phyloP scores from a whole-genome alignment of 176 grass and related monocot species.

The Hyparrhenia diplandra region DNA sequence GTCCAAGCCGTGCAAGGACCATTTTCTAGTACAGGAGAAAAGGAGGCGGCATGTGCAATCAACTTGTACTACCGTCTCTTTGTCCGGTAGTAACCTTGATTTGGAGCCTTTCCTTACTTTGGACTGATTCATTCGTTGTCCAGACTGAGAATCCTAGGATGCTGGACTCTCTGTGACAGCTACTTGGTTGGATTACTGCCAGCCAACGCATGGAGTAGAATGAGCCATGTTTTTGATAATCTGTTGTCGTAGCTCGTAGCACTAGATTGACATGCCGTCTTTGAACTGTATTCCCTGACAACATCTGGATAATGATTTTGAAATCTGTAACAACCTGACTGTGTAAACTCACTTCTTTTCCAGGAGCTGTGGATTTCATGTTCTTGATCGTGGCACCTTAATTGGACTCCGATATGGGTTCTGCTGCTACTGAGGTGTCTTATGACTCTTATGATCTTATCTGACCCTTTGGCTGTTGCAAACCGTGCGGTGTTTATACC shows the following conservation, averaged over 20 bases:
- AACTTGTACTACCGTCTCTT: neutral
- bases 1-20: too few relatives aligned
- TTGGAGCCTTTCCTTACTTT: neutral
- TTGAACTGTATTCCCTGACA: neutral
- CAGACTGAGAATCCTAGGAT: neutral
- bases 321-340: neutral
- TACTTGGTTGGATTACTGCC: neutral
- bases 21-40: neutral
- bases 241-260: neutral
- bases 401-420: conserved; percentile 25
- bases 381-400: neutral
- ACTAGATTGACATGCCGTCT: neutral
- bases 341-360: neutral
- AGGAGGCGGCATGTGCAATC: neutral
- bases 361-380: neutral
- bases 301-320: neutral
- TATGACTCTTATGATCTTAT: too few relatives aligned
- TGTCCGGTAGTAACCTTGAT: neutral
- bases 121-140: neutral
- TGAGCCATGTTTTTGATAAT: neutral
- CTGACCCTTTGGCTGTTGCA: neutral
- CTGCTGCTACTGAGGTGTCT: conserved; percentile 23
- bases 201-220: neutral
- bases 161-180: neutral
- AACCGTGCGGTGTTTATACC: neutral